Percentiles rank a stretch among this genome's conserved stretches.
Evolutionary conservation across 2,329 filamentous ascomycete genomes (phyloP).

Genomic region (Venturia aucupariae): DNA sequence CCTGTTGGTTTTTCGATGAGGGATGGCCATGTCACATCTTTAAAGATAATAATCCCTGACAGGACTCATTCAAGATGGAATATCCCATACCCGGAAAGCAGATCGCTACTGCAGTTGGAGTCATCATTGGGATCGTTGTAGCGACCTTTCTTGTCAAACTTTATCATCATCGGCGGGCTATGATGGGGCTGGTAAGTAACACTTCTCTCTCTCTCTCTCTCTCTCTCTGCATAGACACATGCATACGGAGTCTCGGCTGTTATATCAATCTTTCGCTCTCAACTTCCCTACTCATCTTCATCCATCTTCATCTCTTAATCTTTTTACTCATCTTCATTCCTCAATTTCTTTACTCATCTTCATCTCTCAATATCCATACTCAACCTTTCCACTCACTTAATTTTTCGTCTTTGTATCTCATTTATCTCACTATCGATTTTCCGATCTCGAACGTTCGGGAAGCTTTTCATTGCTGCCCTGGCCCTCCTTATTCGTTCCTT

Average conservation of each 20-base stretch:
- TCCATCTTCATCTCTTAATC: too few relatives aligned
- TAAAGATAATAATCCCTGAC: too few relatives aligned
- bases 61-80: neutral
- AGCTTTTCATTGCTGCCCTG: too few relatives aligned
- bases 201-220: neutral
- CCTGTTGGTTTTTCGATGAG: neutral
- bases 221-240: too few relatives aligned
- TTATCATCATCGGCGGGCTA: neutral
- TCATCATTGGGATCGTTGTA: neutral
- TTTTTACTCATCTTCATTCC: too few relatives aligned
- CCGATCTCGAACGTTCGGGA: too few relatives aligned
- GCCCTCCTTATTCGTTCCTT: too few relatives aligned
- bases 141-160: constrained; percentile 9
- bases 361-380: too few relatives aligned
- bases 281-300: neutral
- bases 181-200: constrained; percentile 11
- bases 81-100: neutral
- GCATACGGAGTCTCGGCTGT: neutral
- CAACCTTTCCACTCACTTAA: too few relatives aligned
- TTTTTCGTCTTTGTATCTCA: too few relatives aligned
- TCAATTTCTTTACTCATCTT: too few relatives aligned
- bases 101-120: neutral
- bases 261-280: neutral
- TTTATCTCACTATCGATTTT: too few relatives aligned
- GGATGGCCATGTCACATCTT: neutral